Base-by-base conservation (phyloP, 306 rosid species). In the Medicago ruthenica region DNA sequence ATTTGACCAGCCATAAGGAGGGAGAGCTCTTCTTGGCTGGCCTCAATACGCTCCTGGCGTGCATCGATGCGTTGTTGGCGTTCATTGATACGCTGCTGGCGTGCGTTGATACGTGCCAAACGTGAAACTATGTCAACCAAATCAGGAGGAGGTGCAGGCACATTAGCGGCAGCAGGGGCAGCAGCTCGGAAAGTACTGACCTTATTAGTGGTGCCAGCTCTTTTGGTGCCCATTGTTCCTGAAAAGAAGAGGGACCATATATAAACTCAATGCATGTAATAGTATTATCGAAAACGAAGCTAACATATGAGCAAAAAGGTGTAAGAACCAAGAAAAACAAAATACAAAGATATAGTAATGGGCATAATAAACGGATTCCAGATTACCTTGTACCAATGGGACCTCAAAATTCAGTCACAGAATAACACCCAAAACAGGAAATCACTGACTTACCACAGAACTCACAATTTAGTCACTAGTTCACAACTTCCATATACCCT, bases 221-320 rank as follows among this genome's bases (percentile, higher is more conserved):
- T 64, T 64, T 64, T 39, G 48, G 70, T 64, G 70, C 70, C 70
- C 70, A 64, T 64, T 10, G 70, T 64, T 37, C 48, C 70, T 64
- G n/a, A 37, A 64, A 64, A 64, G 47, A 14, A 61, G 67, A 34
- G 0, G 9, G 4, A 16, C 24, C 70, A 64, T 16, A 16, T 39
- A 64, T 18, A 24, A 63, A 9, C 69, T 64, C 37, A 34, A 5
- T 24, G 0, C 37, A 34, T 34, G 31, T 27, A 27, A 0, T 27
- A 27, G 4, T 0, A 31, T 31, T 61, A 13, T 15, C 44, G 1
- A 15, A 61, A 31, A 58, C 0, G 31, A 27, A 27, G 3, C 4
- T 27, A 27, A 27, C 31, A 27, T 3, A 27, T 3, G 31, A 27
- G 31, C 31, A 24, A 1, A 27, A 27, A 3, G n/a, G n/a, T n/a